Evolutionary conservation across 2,329 filamentous ascomycete genomes (phyloP), one percentile per base, ranked within the genome.

Genomic region (Phialocephala subalpina): DNA sequence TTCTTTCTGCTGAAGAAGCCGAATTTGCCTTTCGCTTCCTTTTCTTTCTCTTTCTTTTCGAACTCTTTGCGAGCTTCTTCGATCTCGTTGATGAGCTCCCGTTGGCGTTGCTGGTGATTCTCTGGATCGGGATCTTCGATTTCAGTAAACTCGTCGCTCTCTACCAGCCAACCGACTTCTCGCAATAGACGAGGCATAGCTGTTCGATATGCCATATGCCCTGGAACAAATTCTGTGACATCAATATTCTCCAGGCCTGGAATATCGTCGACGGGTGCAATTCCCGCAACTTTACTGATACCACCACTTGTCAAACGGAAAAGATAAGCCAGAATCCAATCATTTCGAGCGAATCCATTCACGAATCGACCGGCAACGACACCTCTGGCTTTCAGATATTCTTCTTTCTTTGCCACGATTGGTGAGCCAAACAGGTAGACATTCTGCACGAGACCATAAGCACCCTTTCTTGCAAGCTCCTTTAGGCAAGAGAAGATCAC

Each of bases 71-170:
- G 88, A 7, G 96, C 96, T 79, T 97, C 94, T 77, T 98, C 95
- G 60, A 99, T 97, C 79, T 99, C 96, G 73, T 92, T 94, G 77
- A 99, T 97, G 49, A 99, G 86, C 79, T 98, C 95, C 63, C 94
- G 87, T 79, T 99, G 96, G 57, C 94, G 86, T 76, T 93, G 86
- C 59, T 88, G 86, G 79, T 98, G 95, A 72, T 97, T 95, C 0
- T 98, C 96, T 0, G 96, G 96, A 74, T 99, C 96, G 0, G 96
- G 94, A 72, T 99, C 96, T 77, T 98, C 96, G 67, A 99, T 98
- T 79, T 99, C 96, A 0, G 87, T 90, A 76, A 98, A 99, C 77
- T 98, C 95, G 73, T 97, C 94, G 70, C 91, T 94, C 74, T 97
- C 90, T 3, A 98, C 92, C 61, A 90, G 82, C 94, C 94, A 99